Evolutionary conservation across 2,329 filamentous ascomycete species (phyloP).

Genomic region (Colletotrichum godetiae): DNA sequence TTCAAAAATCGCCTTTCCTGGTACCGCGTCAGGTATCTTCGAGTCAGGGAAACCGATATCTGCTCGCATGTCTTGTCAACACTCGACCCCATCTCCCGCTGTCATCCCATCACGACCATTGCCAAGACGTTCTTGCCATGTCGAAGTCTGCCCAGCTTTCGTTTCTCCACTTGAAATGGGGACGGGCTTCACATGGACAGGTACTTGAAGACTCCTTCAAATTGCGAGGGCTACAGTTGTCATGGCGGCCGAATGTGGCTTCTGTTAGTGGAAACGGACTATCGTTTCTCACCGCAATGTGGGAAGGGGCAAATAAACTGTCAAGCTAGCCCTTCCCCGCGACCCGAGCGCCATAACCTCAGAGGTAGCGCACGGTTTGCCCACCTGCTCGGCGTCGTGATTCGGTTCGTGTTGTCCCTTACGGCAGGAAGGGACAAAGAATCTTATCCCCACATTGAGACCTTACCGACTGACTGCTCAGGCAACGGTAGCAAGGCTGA

Average conservation of each 20-base stretch:
- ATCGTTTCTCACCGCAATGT: constrained; percentile 12
- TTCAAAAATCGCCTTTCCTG: not conserved
- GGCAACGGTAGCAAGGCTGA: not conserved
- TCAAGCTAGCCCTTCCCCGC: not conserved
- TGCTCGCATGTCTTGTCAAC: not conserved
- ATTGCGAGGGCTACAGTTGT: constrained; percentile 6
- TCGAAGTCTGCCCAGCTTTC: not conserved
- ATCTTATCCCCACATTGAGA: not conserved
- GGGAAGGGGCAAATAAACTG: not conserved
- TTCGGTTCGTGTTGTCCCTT: not conserved
- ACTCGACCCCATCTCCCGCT: not conserved
- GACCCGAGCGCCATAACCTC: not conserved
- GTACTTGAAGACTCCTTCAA: not conserved
- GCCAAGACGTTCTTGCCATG: constrained; percentile 26
- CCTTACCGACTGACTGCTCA: not conserved
- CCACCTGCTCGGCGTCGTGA: not conserved
- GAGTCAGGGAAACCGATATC: not conserved
- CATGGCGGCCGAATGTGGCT: constrained; percentile 31
- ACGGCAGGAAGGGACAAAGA: not conserved
- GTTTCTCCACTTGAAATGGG: not conserved
- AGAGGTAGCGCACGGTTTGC: not conserved
- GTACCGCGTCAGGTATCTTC: too few species aligned
- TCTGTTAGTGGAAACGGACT: constrained; percentile 26
- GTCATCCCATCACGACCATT: not conserved
- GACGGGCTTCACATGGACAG: not conserved